Percentiles rank a stretch among this genome's conserved stretches.
phyloP scores from a whole-genome alignment of 176 grass and related monocot species.

The Phoenix dactylifera region DNA sequence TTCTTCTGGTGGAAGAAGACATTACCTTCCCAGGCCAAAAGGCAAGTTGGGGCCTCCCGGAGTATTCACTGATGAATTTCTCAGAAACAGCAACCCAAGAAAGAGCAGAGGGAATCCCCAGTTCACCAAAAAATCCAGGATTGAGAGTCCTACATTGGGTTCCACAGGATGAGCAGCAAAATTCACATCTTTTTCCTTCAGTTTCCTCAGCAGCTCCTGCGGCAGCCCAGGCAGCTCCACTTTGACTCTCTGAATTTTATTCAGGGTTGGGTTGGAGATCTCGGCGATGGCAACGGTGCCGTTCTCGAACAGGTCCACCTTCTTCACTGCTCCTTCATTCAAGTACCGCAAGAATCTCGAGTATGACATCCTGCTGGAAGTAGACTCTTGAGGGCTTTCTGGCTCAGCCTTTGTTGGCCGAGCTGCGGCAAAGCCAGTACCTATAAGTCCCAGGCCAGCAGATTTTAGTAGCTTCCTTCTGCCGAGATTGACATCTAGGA shows the following conservation, averaged over 20 bases:
- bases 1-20: too few species aligned
- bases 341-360: conserved; percentile 70
- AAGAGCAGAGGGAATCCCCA: conserved; percentile 57
- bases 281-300: conserved; percentile 54
- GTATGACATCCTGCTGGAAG: conserved; percentile 69
- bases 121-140: conserved; percentile 50
- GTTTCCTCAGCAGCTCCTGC: conserved; percentile 45
- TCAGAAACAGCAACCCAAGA: conserved; percentile 39
- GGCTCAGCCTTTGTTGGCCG: conserved; percentile 23
- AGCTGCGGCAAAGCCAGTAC: background rate
- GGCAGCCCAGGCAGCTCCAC: conserved; percentile 60
- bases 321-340: conserved; percentile 43
- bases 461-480: conserved; percentile 50
- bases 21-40: conserved; percentile 50
- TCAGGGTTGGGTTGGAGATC: conserved; percentile 43
- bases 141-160: conserved; percentile 27
- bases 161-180: conserved; percentile 48
- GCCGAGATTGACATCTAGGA: conserved; percentile 6
- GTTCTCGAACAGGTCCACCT: conserved; percentile 70
- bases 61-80: conserved; percentile 22
- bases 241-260: conserved; percentile 41
- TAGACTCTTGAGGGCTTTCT: conserved; percentile 26
- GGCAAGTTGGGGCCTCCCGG: conserved; percentile 35
- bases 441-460: conserved; percentile 33
- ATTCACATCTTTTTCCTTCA: conserved; percentile 57